A percentile compares a stretch with the other conserved stretches of the same genome.
Evolutionary conservation across 495 filamentous ascomycete species (phyloP).

Genomic region (Daldinia concentrica): DNA sequence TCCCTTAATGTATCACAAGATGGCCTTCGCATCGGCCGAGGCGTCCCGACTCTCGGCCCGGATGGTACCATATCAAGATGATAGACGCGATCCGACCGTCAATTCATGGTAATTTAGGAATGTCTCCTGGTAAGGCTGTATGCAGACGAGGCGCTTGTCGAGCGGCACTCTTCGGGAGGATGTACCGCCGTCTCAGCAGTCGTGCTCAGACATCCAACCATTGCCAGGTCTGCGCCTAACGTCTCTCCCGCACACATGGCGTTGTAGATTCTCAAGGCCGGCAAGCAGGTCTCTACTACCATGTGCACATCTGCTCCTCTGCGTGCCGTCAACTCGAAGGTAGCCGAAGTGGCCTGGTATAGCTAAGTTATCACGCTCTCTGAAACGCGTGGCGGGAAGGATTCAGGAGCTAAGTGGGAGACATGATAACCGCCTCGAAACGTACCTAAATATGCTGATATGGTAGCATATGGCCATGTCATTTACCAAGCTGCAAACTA

Average conservation of each 20-base stretch:
- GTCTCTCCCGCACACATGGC: slow-evolving; percentile 10
- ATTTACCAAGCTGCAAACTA: slow-evolving; percentile 3
- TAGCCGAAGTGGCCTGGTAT: not conserved
- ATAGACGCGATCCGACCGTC: not conserved
- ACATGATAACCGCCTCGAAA: slow-evolving; percentile 1
- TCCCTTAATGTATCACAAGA: not conserved
- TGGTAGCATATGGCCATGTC: not conserved
- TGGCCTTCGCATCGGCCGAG: not conserved
- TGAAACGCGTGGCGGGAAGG: slow-evolving; percentile 35
- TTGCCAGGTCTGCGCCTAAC: slow-evolving; percentile 30
- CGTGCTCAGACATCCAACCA: slow-evolving; percentile 36
- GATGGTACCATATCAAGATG: not conserved
- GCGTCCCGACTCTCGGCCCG: not conserved
- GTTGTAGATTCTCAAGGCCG: slow-evolving; percentile 11
- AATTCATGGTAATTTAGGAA: not conserved
- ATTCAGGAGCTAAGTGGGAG: slow-evolving; percentile 22
- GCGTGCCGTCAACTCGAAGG: not conserved
- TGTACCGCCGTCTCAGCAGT: slow-evolving; percentile 37
- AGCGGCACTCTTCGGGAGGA: slow-evolving; percentile 37
- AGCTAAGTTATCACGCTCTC: slow-evolving; percentile 23
- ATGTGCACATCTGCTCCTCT: not conserved
- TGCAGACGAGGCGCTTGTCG: slow-evolving; percentile 28
- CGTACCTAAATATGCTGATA: not conserved
- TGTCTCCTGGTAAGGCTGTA: slow-evolving; percentile 6
- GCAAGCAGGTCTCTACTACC: slow-evolving; percentile 24